Evolutionary conservation across 257 asterid genomes (phyloP).

Genomic region (Cruciata laevipes): DNA sequence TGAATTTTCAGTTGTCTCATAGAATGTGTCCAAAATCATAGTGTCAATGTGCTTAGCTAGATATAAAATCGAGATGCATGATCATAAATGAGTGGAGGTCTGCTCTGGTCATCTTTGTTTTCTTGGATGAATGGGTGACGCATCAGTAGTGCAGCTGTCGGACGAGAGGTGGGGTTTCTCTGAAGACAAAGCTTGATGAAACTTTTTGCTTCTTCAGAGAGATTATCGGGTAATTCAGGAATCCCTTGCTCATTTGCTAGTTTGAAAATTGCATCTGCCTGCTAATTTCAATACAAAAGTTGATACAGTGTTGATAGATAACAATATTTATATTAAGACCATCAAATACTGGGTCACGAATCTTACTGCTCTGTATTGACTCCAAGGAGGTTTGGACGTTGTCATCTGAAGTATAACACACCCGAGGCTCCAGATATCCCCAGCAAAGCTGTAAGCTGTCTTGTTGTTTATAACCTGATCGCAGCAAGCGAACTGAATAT

Average conservation of each 20-base stretch:
- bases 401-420: conserved; percentile 75
- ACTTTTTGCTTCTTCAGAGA: conserved; percentile 48
- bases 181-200: conserved; percentile 53
- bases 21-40: neutral
- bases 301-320: neutral
- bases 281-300: conserved; percentile 12
- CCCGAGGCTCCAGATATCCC: conserved; percentile 78
- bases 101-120: neutral
- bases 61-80: too few species aligned
- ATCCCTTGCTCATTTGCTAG: conserved; percentile 47
- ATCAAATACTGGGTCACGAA: neutral
- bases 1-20: neutral
- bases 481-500: neutral
- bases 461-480: conserved; percentile 42
- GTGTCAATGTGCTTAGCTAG: neutral
- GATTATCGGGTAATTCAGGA: conserved; percentile 49
- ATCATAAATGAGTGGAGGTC: too few species aligned
- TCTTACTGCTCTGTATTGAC: conserved; percentile 59
- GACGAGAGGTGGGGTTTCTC: conserved; percentile 46
- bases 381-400: conserved; percentile 64
- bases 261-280: conserved; percentile 50
- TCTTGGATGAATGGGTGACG: conserved; percentile 45
- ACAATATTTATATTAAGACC: too few species aligned
- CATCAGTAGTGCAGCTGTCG: conserved; percentile 50
- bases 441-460: conserved; percentile 44